Base-by-base conservation (phyloP, 129 eudicot genomes). In the Arctium minus region DNA sequence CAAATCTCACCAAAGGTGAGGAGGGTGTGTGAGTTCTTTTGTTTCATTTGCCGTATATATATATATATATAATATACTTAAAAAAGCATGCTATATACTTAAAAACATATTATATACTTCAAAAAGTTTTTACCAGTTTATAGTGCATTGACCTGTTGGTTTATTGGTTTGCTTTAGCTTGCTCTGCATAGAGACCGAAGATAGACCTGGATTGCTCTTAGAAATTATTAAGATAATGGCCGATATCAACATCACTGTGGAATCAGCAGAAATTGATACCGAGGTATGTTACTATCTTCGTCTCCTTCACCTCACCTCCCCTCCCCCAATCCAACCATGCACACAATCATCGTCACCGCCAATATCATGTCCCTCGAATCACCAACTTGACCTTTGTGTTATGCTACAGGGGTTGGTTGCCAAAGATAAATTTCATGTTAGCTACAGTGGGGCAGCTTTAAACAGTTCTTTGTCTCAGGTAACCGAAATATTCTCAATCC, bases 211-310 rank as follows among this genome's bases (percentile, higher is more conserved):
- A 68, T 85, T 95, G 88, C 85, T 95, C 75, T 74, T 95, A 71
- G 99, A 95, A 82, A 65, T 95, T 46, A 65, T 93, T 35, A 93
- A 93, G 86, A 89, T 95, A 68, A 87, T 95, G 90, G 91, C 91
- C 15, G 95, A 91, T 83, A 82, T 91, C 77, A 93, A 93, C 79
- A 18, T 93, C 31, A 87, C 79, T 69, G 97, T 95, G 70, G 97
- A 92, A 85, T 95, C 99, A 69, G 99, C 99, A 4, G 97, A 93
- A 88, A 93, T 93, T 56, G 94, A 93, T 42, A 95, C 99, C 77
- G 97, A 92, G 86, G 98, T 95, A 85, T 8, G 82, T 33, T 74
- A 8, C 30, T 74, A 7, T 73, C 29, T 74, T 56, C 71, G 18
- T 60, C 72, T 42, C 67, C 73, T 69, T 38, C 81, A 46, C 80